A percentile compares a stretch with the other conserved stretches of the same genome.
phyloP scores from a whole-genome alignment of 192 early-diverging fungal genomes.

The Mortierella antarctica region DNA sequence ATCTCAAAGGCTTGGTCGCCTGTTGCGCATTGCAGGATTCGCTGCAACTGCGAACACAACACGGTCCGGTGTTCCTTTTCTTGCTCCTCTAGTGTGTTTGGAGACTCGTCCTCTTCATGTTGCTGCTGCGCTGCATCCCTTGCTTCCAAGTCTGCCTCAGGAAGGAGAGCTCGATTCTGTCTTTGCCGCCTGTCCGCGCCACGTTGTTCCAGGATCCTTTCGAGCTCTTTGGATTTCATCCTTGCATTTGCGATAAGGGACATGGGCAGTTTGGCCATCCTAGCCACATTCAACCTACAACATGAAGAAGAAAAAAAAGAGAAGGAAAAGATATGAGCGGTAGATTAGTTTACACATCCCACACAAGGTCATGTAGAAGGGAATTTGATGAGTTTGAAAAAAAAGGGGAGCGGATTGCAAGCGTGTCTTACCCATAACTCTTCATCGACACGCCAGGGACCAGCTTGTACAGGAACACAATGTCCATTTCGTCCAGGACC shows the following conservation, averaged over 20 bases:
- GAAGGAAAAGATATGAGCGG: neutral
- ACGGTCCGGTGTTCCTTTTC: neutral
- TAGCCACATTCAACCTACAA: slow-evolving; percentile 75
- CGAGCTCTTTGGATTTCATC: slow-evolving; percentile 64
- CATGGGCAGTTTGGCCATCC: slow-evolving; percentile 69
- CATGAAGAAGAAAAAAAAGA: neutral
- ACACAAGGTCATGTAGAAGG: neutral
- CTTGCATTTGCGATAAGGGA: slow-evolving; percentile 62
- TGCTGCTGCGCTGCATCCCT: too few relatives aligned
- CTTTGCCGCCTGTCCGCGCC: neutral
- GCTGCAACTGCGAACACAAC: neutral
- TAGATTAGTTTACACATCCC: neutral
- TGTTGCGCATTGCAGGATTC: slow-evolving; percentile 5
- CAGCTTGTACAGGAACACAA: slow-evolving; percentile 79
- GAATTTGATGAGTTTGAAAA: neutral
- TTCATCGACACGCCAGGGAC: slow-evolving; percentile 66
- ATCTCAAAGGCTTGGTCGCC: slow-evolving; percentile 1
- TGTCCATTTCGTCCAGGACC: slow-evolving; percentile 50
- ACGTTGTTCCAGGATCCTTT: slow-evolving; percentile 31
- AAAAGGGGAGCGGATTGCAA: too few relatives aligned
- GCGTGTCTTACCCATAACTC: slow-evolving; percentile 82
- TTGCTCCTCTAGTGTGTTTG: neutral
- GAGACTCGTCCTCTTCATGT: too few relatives aligned
- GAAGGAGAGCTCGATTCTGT: neutral
- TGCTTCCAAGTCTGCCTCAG: neutral